Percentiles rank a stretch among this genome's conserved stretches.
phyloP scores from a whole-genome alignment of 768 basidiomycete species.

The Hortiboletus campestris region DNA sequence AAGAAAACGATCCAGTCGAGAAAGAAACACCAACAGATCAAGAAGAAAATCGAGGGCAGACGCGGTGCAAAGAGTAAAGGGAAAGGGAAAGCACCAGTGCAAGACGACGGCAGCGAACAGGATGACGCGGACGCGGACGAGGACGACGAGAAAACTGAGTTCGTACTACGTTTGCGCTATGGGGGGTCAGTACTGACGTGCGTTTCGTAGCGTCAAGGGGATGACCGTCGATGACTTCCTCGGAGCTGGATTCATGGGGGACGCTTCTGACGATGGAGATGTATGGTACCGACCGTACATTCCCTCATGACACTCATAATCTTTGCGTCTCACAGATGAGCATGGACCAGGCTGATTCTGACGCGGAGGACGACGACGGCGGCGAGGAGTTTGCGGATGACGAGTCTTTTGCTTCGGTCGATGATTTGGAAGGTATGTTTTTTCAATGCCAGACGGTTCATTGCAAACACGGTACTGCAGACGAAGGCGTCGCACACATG shows the following conservation, averaged over 20 bases:
- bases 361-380: slow-evolving; percentile 41
- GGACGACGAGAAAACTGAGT: slow-evolving; percentile 9
- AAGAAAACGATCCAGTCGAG: slow-evolving; percentile 83
- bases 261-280: slow-evolving; percentile 46
- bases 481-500: slow-evolving; percentile 73
- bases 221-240: slow-evolving; percentile 81
- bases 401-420: slow-evolving; percentile 73
- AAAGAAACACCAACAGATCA: slow-evolving; percentile 74
- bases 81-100: slow-evolving; percentile 20
- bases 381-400: slow-evolving; percentile 42
- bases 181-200: not conserved
- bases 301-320: not conserved
- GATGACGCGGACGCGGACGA: slow-evolving; percentile 25
- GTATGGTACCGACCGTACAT: slow-evolving; percentile 23
- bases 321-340: slow-evolving; percentile 18
- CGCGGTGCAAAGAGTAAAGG: slow-evolving; percentile 44
- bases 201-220: slow-evolving; percentile 24
- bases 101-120: slow-evolving; percentile 31
- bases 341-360: slow-evolving; percentile 27
- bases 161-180: slow-evolving; percentile 4
- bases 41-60: slow-evolving; percentile 67
- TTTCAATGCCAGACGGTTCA: not conserved
- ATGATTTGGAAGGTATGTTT: slow-evolving; percentile 65
- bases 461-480: slow-evolving; percentile 34
- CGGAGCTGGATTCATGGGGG: slow-evolving; percentile 69